A percentile compares a stretch with the other conserved stretches of the same genome.
These are phyloP conservation scores for Russula lepida DNA, from an alignment of 768 basidiomycete genomes.

Conservation along the genomic window DNA sequence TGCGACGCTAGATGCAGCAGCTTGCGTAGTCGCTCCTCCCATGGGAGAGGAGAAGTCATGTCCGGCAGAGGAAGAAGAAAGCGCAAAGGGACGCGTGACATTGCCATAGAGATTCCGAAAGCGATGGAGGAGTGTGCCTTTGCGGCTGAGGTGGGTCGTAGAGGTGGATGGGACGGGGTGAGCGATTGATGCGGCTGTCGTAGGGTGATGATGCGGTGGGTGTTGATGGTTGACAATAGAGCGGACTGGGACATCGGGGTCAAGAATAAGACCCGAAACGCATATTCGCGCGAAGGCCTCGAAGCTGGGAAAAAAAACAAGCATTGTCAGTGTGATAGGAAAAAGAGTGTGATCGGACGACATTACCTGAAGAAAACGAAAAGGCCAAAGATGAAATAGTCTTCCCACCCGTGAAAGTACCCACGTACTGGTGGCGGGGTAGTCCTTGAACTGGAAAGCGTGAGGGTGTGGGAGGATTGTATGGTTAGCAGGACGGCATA, in stretches of 20 bases:
- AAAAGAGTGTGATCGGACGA: not conserved
- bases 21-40: not conserved
- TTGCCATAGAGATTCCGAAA: conserved; percentile 39
- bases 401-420: conserved; percentile 88
- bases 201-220: conserved; percentile 22
- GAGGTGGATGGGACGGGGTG: conserved; percentile 9
- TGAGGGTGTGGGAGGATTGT: conserved; percentile 61
- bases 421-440: conserved; percentile 44
- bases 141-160: conserved; percentile 36
- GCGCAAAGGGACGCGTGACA: conserved; percentile 47
- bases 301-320: conserved; percentile 36
- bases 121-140: conserved; percentile 39
- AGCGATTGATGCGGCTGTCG: conserved; percentile 23
- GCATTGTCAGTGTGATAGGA: conserved; percentile 4
- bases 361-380: conserved; percentile 78
- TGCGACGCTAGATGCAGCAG: conserved; percentile 12
- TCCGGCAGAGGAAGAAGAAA: conserved; percentile 27
- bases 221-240: conserved; percentile 36
- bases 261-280: conserved; percentile 81
- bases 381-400: conserved; percentile 72
- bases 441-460: conserved; percentile 30
- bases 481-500: conserved; percentile 77
- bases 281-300: conserved; percentile 86
- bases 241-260: conserved; percentile 60
- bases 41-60: not conserved